Base-by-base conservation (phyloP, 148 eudicot genomes). In the Silene uniflora region DNA sequence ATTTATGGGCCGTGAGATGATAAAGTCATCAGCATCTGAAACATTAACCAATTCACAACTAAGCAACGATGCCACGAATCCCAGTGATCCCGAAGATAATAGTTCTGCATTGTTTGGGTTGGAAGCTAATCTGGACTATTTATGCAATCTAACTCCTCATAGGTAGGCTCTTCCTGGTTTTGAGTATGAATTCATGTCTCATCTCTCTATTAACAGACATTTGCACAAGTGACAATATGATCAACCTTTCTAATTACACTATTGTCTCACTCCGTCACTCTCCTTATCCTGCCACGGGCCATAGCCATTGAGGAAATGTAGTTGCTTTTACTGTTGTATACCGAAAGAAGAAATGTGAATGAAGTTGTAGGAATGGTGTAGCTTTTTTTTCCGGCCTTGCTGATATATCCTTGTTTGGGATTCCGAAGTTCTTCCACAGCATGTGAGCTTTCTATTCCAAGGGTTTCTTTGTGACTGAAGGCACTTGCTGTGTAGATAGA, bases 121-220 rank as follows among this genome's bases (percentile, higher is more conserved):
- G 25, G 99, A 95, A 88, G 91, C 93, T 82, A 90, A 88, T 39
- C 81, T 95, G 81, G 91, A 89, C 73, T 92, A 92, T 79, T 64
- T 95, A 64, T 90, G 97, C 92, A 95, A 95, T 79, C 83, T 95
- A 79, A 77, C 90, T 47, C 97, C 97, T 80, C 97, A 95, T 79
- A 88, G 99, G 97, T 95, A 80, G 24, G 76, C 14, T 46, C 63
- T 67, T 56, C 69, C 21, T 49, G 14, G 27, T 22, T 24, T 27
- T n/a, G 19, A 23, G 52, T 46, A 49, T 32, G 18, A 66, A 67
- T 44, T 13, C 42, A 63, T 21, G 7, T 64, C 42, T 14, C 39
- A 8, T 65, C 11, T 65, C 69, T 14, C 19, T 65, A 16, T 27
- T 65, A 65, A 25, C 69, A 65, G 27, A 24, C 1, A 59, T 61